Percentiles rank a stretch among this genome's conserved stretches.
These are phyloP conservation scores for Acanthamoeba lenticulata DNA, from an alignment of 208 protist genomes.

Conservation along the genomic window DNA sequence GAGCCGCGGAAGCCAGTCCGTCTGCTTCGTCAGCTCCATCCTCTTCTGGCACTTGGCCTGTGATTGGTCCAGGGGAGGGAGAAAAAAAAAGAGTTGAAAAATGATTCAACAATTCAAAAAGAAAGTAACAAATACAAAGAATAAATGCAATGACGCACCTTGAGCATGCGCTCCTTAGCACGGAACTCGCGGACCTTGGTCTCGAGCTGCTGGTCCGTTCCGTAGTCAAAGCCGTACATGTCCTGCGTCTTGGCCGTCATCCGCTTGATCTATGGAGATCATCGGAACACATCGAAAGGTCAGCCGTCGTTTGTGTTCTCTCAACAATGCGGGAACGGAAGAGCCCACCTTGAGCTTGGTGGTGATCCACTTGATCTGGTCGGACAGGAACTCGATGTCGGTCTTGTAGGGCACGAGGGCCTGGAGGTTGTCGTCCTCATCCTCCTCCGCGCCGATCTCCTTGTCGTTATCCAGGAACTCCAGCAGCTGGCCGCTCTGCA, in stretches of 20 bases:
- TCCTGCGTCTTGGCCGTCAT: slow-evolving; percentile 7
- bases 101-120: too few relatives aligned
- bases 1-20: slow-evolving; percentile 59
- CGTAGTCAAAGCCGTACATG: background rate
- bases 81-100: too few relatives aligned
- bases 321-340: background rate
- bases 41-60: background rate
- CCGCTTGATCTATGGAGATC: slow-evolving; percentile 21
- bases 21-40: background rate
- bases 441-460: background rate
- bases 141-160: too few relatives aligned
- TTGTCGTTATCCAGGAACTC: background rate
- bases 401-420: background rate
- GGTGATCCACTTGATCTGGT: background rate
- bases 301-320: background rate
- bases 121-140: too few relatives aligned
- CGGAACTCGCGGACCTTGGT: background rate
- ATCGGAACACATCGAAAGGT: too few relatives aligned
- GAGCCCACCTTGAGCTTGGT: background rate
- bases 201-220: background rate
- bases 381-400: background rate
- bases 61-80: too few relatives aligned
- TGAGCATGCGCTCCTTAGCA: slow-evolving; percentile 56
- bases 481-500: background rate
- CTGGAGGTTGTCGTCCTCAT: background rate